Base-by-base conservation (phyloP, 140 eudicot genomes). In the Cichorium intybus region DNA sequence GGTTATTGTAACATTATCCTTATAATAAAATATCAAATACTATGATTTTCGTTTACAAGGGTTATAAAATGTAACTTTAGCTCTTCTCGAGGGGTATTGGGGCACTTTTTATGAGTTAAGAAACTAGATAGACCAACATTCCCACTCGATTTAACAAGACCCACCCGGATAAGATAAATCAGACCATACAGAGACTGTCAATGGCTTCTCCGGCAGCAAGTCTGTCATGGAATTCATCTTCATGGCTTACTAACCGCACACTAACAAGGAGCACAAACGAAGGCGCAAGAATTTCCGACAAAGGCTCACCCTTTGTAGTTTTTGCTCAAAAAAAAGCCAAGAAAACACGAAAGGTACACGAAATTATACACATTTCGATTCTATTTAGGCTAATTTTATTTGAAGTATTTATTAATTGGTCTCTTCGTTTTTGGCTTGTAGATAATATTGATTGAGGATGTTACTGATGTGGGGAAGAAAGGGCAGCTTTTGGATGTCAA, bases 311-410 rank as follows among this genome's bases (percentile, higher is more conserved):
- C 37, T 79, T 74, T 3, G 56, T 50, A 0, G 34, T 92, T 46
- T 64, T 85, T 6, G 95, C 93, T 66, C 95, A 88, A 66, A 92
- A 88, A 76, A 92, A 88, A 70, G 92, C 81, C 65, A 85, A 73
- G 80, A 92, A 92, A 75, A 45, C 75, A 4, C 75, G 97, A 74
- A 88, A 83, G 95, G 98, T 87, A 65, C 31, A 12, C 28, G 31
- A 29, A 50, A 33, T 69, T 56, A 64, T 34, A 47, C 69, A 35
- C 67, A 77, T 77, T 63, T 77, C 15, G 31, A 39, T 63, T 23
- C 15, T 52, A 12, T 10, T 48, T 29, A 5, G 31, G 56, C 3
- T 15, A 10, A 48, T 58, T 66, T 37, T n/a, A n/a, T n/a, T 57
- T 24, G 29, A 10, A 10, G 11, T 35, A 10, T 5, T 8, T 48